Conservation (phyloP, 192 early-diverging fungal genomes). For the Umbelopsis vinacea region DNA sequence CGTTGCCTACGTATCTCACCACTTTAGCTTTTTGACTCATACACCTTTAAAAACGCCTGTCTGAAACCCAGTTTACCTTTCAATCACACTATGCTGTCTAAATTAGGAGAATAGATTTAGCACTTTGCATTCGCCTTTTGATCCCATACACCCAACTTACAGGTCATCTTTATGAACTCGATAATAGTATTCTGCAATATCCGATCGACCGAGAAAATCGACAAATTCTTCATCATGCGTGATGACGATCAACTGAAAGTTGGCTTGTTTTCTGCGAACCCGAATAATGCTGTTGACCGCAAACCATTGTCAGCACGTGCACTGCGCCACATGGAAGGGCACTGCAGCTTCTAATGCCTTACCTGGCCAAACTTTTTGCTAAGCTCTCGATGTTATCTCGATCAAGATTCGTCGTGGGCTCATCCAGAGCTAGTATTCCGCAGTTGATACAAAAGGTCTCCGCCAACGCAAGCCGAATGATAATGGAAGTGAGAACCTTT, state of each 20-base stretch:
- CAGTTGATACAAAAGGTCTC: slow-evolving; percentile 94
- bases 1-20: slow-evolving; percentile 1
- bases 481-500: slow-evolving; percentile 94
- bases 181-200: slow-evolving; percentile 88
- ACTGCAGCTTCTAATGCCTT: slow-evolving; percentile 21
- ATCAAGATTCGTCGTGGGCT: slow-evolving; percentile 98
- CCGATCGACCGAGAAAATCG: slow-evolving; percentile 74
- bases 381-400: slow-evolving; percentile 84
- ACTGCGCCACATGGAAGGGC: too few species aligned
- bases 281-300: slow-evolving; percentile 72
- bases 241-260: slow-evolving; percentile 97
- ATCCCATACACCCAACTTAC: slow-evolving; percentile 34
- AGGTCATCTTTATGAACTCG: slow-evolving; percentile 81
- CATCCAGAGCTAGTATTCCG: slow-evolving; percentile 93
- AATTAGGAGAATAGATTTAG: background rate
- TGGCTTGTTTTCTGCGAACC: slow-evolving; percentile 73
- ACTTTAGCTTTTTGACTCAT: background rate
- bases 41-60: background rate
- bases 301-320: background rate
- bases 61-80: background rate
- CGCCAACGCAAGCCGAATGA: slow-evolving; percentile 94
- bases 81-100: slow-evolving; percentile 16
- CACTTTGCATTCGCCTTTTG: background rate
- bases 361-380: slow-evolving; percentile 78
- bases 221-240: slow-evolving; percentile 98